Conservation (phyloP, 2,329 filamentous ascomycete species). For the Aspergillus sp. region DNA sequence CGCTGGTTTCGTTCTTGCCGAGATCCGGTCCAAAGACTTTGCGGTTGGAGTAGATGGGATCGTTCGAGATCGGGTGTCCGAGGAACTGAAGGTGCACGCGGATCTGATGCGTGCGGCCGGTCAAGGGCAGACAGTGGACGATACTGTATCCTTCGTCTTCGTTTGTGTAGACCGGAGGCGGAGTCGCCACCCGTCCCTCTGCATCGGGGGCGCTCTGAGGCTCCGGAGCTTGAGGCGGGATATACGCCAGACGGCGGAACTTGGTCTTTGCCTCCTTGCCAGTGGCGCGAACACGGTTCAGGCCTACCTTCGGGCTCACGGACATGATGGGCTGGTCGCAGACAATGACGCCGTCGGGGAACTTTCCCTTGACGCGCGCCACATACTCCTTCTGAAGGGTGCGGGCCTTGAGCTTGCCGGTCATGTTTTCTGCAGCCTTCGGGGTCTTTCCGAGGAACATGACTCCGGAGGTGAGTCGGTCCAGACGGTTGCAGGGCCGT, state of each 20-base stretch:
- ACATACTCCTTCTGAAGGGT: slow-evolving; percentile 95
- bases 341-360: slow-evolving; percentile 86
- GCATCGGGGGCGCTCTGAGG: slow-evolving; percentile 24
- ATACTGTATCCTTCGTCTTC: slow-evolving; percentile 80
- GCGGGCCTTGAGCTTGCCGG: slow-evolving; percentile 72
- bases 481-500: slow-evolving; percentile 85
- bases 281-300: slow-evolving; percentile 91
- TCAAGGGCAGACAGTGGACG: slow-evolving; percentile 89
- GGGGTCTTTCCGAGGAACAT: slow-evolving; percentile 96
- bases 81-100: slow-evolving; percentile 93
- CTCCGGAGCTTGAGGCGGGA: slow-evolving; percentile 56
- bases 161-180: slow-evolving; percentile 39
- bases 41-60: slow-evolving; percentile 95
- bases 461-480: slow-evolving; percentile 89
- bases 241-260: slow-evolving; percentile 91
- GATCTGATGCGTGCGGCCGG: slow-evolving; percentile 91
- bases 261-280: slow-evolving; percentile 89
- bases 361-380: slow-evolving; percentile 84
- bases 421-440: slow-evolving; percentile 75
- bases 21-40: slow-evolving; percentile 84
- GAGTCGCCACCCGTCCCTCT: slow-evolving; percentile 34
- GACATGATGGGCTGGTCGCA: slow-evolving; percentile 92
- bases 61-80: slow-evolving; percentile 93
- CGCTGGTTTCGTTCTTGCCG: slow-evolving; percentile 66
- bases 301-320: slow-evolving; percentile 90